Evolutionary conservation across 495 filamentous ascomycete genomes (phyloP), one percentile per base, ranked within the genome.

Genomic region (Viridothelium virens): DNA sequence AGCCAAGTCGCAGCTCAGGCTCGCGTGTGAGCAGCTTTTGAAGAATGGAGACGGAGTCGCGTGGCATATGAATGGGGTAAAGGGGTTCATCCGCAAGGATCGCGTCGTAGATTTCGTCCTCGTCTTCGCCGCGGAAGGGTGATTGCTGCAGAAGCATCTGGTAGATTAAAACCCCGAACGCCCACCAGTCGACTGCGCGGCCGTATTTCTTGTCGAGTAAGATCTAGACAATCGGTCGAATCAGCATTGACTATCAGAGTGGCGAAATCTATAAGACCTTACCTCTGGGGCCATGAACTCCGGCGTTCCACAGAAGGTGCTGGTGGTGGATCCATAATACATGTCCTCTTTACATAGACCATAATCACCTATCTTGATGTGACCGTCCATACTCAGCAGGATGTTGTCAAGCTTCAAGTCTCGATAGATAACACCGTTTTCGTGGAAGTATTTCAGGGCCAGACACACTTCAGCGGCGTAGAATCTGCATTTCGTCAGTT

Each of bases 371-470:
- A 99, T 91, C 80, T 97, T 97, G 79, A 99, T 96, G 76, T 99
- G 94, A 18, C 94, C 94, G 77, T 99, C 94, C 61, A 97, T 82
- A 2, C 91, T 95, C 71, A 99, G 80, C 5, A 99, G 82, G 74
- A 99, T 99, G 73, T 99, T 99, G 79, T 99, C 94, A 69, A 99
- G 89, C 80, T 99, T 99, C 71, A 99, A 80, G 83, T 99, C 94
- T 80, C 94, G 93, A 76, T 99, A 99, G 67, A 99, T 97, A 72
- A 99, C 94, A 48, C 95, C 95, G 72, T 99, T 96, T 77, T 97
- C 95, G 71, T 99, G 94, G 82, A 99, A 97, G 77, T 97, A 99
- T 73, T 99, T 99, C 70, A 99, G 82, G 56, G 94, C 94, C 71
- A 99, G 79, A 79, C 94, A 96, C 46, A 99, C 94, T 75, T 99